Base-by-base conservation (phyloP, 2,329 filamentous ascomycete genomes). In the Exophiala alcalophila region DNA sequence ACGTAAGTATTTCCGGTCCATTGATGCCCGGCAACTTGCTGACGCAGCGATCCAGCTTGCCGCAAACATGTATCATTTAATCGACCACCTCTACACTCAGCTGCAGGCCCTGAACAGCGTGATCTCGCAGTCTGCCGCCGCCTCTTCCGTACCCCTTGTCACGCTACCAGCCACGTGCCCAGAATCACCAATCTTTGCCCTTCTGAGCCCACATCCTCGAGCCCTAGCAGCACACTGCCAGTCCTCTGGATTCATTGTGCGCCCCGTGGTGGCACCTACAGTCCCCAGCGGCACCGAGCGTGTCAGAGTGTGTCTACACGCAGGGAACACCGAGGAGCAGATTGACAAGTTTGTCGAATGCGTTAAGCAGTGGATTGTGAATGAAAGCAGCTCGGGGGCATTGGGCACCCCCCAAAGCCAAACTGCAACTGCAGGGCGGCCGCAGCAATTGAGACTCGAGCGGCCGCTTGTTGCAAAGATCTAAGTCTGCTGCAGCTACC, bases 261-360 rank as follows among this genome's bases (percentile, higher is more conserved):
- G 83, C 2, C 73, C 81, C 0, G 84, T 86, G 11, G 79, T 86
- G 44, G 71, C 80, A 1, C 83, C 83, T 0, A 86, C 82, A 0
- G 81, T 87, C 2, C 80, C 81, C 0, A 61, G 59, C 2, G 81
- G 82, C 0, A 76, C 68, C 4, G 80, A 85, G 58, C 67, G 83
- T 8, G 76, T 86, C 1, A 66, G 83, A 6, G 68, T 87, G 0
- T 86, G 82, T 59, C 59, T 87, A 2, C 83, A 87, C 61, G 78
- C 81, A 0, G 78, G 74, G 0, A 87, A 86, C 49, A 81, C 76
- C 0, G 46, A 65, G 5, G 63, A 67, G 4, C 70, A 86, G 44
- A 68, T 85, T 1, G 69, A 80, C 4, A 69, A 65, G 0, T 58
- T 86, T 15, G 66, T 76, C 0, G 58, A 49, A 5, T 66, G 63